Base-by-base conservation (phyloP, 164 flowering plant genomes). In the Piper longum region DNA sequence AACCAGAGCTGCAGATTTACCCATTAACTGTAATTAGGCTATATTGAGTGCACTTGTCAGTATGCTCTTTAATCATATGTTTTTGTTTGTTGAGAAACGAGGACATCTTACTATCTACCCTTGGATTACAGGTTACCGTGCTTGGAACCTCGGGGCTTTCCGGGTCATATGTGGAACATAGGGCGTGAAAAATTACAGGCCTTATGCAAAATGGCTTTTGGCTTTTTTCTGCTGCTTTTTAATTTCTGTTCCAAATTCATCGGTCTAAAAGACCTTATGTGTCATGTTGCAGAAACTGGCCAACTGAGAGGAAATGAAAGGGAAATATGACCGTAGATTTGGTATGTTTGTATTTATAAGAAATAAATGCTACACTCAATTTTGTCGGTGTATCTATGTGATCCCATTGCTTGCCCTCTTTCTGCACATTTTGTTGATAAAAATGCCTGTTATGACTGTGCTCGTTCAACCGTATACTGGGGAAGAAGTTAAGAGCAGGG, bases 81-180 rank as follows among this genome's bases (percentile, higher is more conserved):
- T 5, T 48, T 48, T 12, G 11, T 9, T 9, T 2, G 8, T 48
- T 48, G 52, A 9, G 3, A 48, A 12, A 48, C 3, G 52, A 48
- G 52, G 14, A 12, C 7, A 11, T 11, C 48, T 48, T 48, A 12
- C 3, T 48, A 7, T 41, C 3, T 0, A 13, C 36, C 9, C 8
- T 61, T 44, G 52, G 41, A 17, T 69, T 65, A 8, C 79, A 76
- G 79, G 66, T 76, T 56, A 64, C 73, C n/a, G 75, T 74, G 60
- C 70, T 77, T 41, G 77, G 80, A 41, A 77, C 80, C 13, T 74
- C 77, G n/a, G 77, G 80, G 40, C 75, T 77, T 19, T 69, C 77
- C 62, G 80, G 80, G 26, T 77, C 80, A 7, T 77, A 77, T 57
- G 66, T 77, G 7, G 80, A 77, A 75, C 82, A 83, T 55, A 79